Conservation (phyloP, 129 eudicot species). For the Tagetes patula region DNA sequence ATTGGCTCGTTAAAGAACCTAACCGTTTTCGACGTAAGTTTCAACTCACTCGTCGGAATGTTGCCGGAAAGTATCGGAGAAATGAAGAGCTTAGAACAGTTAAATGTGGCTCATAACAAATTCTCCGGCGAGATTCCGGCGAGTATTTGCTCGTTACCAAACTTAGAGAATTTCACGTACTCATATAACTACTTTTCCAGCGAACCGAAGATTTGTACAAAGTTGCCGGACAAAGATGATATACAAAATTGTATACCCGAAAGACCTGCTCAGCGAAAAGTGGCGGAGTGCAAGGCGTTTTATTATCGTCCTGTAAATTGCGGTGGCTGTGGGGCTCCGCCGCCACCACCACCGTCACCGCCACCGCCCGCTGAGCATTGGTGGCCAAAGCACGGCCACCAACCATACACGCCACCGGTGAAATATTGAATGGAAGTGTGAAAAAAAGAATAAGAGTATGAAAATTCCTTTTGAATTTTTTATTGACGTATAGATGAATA, state of each 20-base stretch:
- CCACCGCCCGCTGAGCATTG: slow-evolving; percentile 25
- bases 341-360: slow-evolving; percentile 38
- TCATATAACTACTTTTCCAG: slow-evolving; percentile 61
- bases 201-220: slow-evolving; percentile 54
- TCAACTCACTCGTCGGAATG: slow-evolving; percentile 49
- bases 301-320: slow-evolving; percentile 62
- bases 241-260: slow-evolving; percentile 55
- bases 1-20: slow-evolving; percentile 49
- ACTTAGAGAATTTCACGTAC: slow-evolving; percentile 72
- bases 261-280: slow-evolving; percentile 58
- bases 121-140: slow-evolving; percentile 67
- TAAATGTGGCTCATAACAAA: slow-evolving; percentile 66
- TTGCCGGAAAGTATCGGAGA: slow-evolving; percentile 60
- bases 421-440: slow-evolving; percentile 15
- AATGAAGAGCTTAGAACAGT: slow-evolving; percentile 73
- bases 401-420: slow-evolving; percentile 23
- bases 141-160: slow-evolving; percentile 71
- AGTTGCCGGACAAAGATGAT: slow-evolving; percentile 60
- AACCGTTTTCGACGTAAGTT: slow-evolving; percentile 80
- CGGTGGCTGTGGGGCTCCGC: slow-evolving; percentile 52
- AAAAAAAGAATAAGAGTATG: not conserved
- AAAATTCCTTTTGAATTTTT: slow-evolving; percentile 9
- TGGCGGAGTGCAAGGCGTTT: slow-evolving; percentile 57
- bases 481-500: slow-evolving; percentile 31
- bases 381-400: slow-evolving; percentile 23